A percentile compares a stretch with the other conserved stretches of the same genome.
phyloP scores from a whole-genome alignment of 345 rosid species.

The Moringa oleifera region DNA sequence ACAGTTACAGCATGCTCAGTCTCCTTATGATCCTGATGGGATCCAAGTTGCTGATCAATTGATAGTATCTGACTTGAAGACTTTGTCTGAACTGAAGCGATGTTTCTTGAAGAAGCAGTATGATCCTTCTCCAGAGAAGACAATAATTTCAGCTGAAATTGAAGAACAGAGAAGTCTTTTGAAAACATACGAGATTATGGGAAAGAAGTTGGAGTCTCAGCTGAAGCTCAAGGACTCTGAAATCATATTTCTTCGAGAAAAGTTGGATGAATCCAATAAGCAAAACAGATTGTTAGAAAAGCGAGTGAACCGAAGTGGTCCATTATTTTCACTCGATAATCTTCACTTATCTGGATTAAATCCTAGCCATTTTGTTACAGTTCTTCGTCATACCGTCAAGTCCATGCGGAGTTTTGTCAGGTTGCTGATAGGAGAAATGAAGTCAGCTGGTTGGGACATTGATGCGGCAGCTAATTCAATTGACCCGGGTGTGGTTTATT shows the following conservation, averaged over 20 bases:
- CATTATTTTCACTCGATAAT: constrained; percentile 41
- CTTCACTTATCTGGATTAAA: constrained; percentile 45
- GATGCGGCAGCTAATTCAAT: constrained; percentile 59
- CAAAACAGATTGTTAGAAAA: constrained; percentile 53
- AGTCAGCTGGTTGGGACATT: constrained; percentile 63
- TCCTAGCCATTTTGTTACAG: constrained; percentile 44
- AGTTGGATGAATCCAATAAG: constrained; percentile 36
- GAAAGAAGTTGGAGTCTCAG: constrained; percentile 74
- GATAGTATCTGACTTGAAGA: constrained; percentile 57
- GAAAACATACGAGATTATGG: constrained; percentile 57
- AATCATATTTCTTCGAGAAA: constrained; percentile 55
- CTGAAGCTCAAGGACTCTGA: constrained; percentile 72
- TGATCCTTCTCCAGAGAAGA: constrained; percentile 53
- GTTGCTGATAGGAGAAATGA: constrained; percentile 59
- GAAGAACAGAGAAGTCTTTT: constrained; percentile 62
- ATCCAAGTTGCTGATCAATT: constrained; percentile 63
- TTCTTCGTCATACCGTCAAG: constrained; percentile 55
- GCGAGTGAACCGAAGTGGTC: constrained; percentile 64
- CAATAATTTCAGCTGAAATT: constrained; percentile 57
- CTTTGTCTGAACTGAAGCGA: constrained; percentile 74
- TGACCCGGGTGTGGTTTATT: constrained; percentile 41
- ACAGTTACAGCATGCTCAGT: constrained; percentile 70
- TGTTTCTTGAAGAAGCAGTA: constrained; percentile 67
- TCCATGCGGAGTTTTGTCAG: constrained; percentile 63
- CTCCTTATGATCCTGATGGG: constrained; percentile 75